phyloP scores from a whole-genome alignment of 495 filamentous ascomycete genomes.

The Neurospora sp. region DNA sequence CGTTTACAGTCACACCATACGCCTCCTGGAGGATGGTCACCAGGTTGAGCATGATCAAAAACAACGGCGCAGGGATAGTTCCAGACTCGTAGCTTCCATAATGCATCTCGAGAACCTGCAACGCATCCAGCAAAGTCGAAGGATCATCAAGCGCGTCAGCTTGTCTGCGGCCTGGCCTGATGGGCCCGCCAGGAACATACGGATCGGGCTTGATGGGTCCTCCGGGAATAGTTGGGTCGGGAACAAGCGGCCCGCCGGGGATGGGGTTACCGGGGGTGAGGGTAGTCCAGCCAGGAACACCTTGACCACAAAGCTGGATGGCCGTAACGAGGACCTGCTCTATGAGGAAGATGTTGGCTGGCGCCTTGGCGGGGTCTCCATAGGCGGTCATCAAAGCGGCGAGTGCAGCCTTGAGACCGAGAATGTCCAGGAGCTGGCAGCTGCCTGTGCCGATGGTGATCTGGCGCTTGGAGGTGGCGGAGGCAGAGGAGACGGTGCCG shows the following conservation, averaged over 20 bases:
- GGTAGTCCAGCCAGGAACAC: conserved; percentile 13
- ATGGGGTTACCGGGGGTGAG: conserved; percentile 19
- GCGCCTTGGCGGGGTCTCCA: conserved; percentile 10
- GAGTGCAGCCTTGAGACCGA: conserved; percentile 10
- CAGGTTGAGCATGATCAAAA: conserved; percentile 10
- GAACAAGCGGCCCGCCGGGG: conserved; percentile 18
- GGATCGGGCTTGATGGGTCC: conserved; percentile 12
- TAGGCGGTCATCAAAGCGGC: conserved; percentile 10
- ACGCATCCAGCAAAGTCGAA: conserved; percentile 7
- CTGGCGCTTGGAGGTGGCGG: conserved; percentile 16
- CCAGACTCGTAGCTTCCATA: conserved; percentile 10
- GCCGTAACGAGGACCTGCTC: conserved; percentile 15
- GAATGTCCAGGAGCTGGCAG: conserved; percentile 10
- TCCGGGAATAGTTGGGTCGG: conserved; percentile 22
- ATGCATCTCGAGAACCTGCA: conserved; percentile 9
- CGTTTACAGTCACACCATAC: conserved; percentile 7
- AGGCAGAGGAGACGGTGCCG: not conserved
- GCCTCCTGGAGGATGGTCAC: conserved; percentile 11
- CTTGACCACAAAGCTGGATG: conserved; percentile 14
- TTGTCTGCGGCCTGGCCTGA: conserved; percentile 5
- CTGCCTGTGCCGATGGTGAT: conserved; percentile 13
- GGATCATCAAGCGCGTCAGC: not conserved
- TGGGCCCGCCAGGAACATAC: conserved; percentile 3
- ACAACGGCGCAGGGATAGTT: conserved; percentile 11
- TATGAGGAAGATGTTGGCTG: conserved; percentile 9